These are phyloP conservation scores for Leccinellum albellum DNA, from an alignment of 768 basidiomycete species.

Conservation along the genomic window DNA sequence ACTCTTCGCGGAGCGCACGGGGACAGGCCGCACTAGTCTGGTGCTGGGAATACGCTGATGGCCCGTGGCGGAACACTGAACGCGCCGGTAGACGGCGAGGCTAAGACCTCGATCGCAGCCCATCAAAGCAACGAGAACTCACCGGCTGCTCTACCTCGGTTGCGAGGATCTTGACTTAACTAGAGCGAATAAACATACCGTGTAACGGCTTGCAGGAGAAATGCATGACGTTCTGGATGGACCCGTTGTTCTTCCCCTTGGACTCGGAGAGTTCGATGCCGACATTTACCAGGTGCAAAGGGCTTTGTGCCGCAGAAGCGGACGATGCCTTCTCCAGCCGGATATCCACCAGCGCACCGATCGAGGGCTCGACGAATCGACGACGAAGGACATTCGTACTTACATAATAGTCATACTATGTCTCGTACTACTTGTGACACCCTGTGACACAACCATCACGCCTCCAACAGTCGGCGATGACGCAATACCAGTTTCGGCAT, in stretches of 20 bases:
- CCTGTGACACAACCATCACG: too few species aligned
- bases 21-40: conserved; percentile 39
- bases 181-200: conserved; percentile 88
- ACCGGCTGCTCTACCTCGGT: conserved; percentile 26
- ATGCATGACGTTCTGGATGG: conserved; percentile 73
- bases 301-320: conserved; percentile 81
- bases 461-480: too few species aligned
- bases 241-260: conserved; percentile 95
- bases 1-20: conserved; percentile 36
- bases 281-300: conserved; percentile 86
- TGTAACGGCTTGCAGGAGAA: conserved; percentile 72
- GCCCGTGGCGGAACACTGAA: conserved; percentile 35
- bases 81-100: conserved; percentile 26
- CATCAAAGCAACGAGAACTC: conserved; percentile 15
- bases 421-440: too few species aligned
- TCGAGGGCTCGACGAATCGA: too few species aligned
- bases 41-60: conserved; percentile 64
- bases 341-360: conserved; percentile 78
- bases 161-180: conserved; percentile 70
- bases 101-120: background rate
- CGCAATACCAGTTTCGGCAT: too few species aligned
- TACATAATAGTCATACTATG: too few species aligned
- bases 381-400: conserved; percentile 35
- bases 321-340: conserved; percentile 79
- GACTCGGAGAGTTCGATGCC: conserved; percentile 83